phyloP scores from a whole-genome alignment of 352 stramenopile genomes.

The Globisporangium carolinianum region DNA sequence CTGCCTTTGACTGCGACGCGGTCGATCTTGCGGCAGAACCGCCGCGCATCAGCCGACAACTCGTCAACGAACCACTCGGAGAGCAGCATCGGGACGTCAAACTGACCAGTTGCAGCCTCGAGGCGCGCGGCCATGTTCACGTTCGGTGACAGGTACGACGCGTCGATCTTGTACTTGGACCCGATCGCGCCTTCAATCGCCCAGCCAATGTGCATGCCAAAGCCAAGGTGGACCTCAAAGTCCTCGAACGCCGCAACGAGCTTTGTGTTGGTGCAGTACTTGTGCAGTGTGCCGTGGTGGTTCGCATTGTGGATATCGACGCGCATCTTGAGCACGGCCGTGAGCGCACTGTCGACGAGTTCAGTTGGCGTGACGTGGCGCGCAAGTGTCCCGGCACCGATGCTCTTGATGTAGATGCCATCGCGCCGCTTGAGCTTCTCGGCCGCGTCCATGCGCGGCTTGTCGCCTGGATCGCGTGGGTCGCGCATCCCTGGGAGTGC shows the following conservation, averaged over 20 bases:
- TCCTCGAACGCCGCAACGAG: conserved; percentile 78
- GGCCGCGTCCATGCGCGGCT: conserved; percentile 53
- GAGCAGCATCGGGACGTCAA: conserved; percentile 92
- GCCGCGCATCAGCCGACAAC: conserved; percentile 79
- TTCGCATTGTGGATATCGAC: conserved; percentile 94
- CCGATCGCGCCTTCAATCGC: conserved; percentile 98
- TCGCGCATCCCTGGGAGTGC: conserved; percentile 77
- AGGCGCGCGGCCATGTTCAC: conserved; percentile 97
- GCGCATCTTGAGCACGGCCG: conserved; percentile 96
- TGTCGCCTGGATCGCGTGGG: conserved; percentile 63
- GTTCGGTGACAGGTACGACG: conserved; percentile 96
- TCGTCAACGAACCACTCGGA: conserved; percentile 94
- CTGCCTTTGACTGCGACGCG: conserved; percentile 96
- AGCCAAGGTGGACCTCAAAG: conserved; percentile 93
- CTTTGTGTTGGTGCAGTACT: conserved; percentile 81
- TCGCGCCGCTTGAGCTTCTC: conserved; percentile 60
- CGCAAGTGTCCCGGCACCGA: conserved; percentile 28
- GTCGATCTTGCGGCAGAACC: conserved; percentile 92
- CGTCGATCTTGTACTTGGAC: conserved; percentile 97
- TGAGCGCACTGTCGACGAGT: conserved; percentile 92
- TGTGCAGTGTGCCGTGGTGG: conserved; percentile 65
- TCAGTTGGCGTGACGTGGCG: conserved; percentile 59
- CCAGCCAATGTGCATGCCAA: conserved; percentile 97
- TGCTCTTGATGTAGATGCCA: conserved; percentile 61
- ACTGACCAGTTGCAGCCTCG: conserved; percentile 94